Conservation (phyloP, 768 basidiomycete species). For the Termitomyces sp. region DNA sequence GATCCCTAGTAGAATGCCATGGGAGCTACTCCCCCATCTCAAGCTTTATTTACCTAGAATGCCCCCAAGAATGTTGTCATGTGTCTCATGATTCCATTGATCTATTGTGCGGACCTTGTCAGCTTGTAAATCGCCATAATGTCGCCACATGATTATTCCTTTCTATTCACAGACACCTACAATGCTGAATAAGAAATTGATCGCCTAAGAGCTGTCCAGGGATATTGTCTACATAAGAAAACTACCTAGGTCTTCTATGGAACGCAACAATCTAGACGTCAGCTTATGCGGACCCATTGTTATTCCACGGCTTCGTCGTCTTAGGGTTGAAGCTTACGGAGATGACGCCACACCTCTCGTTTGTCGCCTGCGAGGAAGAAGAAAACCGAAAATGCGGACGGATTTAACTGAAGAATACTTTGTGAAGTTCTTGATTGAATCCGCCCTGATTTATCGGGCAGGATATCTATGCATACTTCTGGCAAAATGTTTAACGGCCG, state of each 20-base stretch:
- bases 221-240: background rate
- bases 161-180: background rate
- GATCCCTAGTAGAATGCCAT: background rate
- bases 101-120: slow-evolving; percentile 3
- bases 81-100: background rate
- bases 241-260: background rate
- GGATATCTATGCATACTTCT: no score
- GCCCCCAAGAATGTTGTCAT: background rate
- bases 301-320: slow-evolving; percentile 3
- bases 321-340: slow-evolving; percentile 5
- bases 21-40: slow-evolving; percentile 3
- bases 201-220: background rate
- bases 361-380: no score
- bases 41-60: background rate
- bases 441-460: no score
- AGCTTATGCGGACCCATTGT: background rate
- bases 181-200: background rate
- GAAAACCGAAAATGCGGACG: no score
- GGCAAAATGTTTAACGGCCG: no score
- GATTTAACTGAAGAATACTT: no score
- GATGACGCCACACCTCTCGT: background rate
- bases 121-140: slow-evolving; percentile 2
- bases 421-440: no score
- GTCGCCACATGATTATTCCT: background rate
- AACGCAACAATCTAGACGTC: background rate